phyloP scores from a whole-genome alignment of 495 filamentous ascomycete genomes.

The Glonium stellatum region DNA sequence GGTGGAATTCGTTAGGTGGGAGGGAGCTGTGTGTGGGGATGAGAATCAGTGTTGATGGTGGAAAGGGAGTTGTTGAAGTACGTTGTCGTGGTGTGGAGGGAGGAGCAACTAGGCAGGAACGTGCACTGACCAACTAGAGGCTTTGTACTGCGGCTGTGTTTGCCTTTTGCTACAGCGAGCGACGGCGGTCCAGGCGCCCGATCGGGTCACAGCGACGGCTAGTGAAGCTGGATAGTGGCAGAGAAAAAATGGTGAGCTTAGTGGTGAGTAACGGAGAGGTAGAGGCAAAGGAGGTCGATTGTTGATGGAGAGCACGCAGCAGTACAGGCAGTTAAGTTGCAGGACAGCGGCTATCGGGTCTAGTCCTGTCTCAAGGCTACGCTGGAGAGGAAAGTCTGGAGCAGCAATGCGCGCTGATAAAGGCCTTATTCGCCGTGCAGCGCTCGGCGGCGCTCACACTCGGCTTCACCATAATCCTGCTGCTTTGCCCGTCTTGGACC shows the following conservation, averaged over 20 bases:
- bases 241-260: background rate
- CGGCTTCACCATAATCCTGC: background rate
- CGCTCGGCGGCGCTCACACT: background rate
- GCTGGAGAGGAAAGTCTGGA: too few species aligned
- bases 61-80: slow-evolving; percentile 17
- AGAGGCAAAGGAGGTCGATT: background rate
- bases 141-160: slow-evolving; percentile 6
- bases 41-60: slow-evolving; percentile 5
- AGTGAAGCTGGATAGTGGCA: background rate
- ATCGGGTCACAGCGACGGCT: background rate
- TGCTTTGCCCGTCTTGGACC: background rate
- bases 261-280: background rate
- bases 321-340: background rate
- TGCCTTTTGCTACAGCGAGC: slow-evolving; percentile 4
- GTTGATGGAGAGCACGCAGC: background rate
- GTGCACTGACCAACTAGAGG: slow-evolving; percentile 12
- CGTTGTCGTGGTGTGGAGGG: slow-evolving; percentile 9
- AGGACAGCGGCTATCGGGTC: background rate
- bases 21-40: slow-evolving; percentile 3
- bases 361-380: background rate
- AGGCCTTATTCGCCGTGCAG: background rate
- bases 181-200: background rate
- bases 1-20: slow-evolving; percentile 4
- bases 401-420: background rate
- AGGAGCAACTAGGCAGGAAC: slow-evolving; percentile 15